A percentile compares a stretch with the other conserved stretches of the same genome.
These are phyloP conservation scores for Aspergillus avenaceus DNA, from an alignment of 495 filamentous ascomycete species.

Conservation along the genomic window DNA sequence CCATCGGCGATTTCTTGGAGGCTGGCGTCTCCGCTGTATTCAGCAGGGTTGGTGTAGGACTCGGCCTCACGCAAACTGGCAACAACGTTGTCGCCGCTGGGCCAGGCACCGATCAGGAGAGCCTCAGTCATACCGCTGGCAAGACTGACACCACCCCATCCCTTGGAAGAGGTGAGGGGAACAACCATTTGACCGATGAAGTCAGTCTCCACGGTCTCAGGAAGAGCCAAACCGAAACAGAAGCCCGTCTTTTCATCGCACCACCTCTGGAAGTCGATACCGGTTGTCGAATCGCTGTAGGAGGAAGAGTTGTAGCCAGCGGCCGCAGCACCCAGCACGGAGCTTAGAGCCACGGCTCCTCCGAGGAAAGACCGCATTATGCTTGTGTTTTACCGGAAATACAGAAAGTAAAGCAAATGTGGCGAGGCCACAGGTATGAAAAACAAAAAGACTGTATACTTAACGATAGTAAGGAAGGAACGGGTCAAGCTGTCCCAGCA, in stretches of 20 bases:
- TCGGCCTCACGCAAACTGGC: constrained; percentile 28
- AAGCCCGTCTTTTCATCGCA: constrained; percentile 23
- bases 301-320: constrained; percentile 13
- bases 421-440: neutral
- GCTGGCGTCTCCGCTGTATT: constrained; percentile 16
- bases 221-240: constrained; percentile 34
- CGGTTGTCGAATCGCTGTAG: constrained; percentile 33
- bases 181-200: constrained; percentile 36
- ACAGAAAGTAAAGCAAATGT: neutral
- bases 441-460: neutral
- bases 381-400: neutral
- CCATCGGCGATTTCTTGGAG: constrained; percentile 27
- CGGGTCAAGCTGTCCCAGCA: constrained; percentile 12
- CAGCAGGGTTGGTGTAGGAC: constrained; percentile 18
- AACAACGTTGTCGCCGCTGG: constrained; percentile 27
- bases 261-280: constrained; percentile 33
- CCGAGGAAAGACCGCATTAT: constrained; percentile 13
- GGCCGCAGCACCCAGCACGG: constrained; percentile 8
- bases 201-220: constrained; percentile 24
- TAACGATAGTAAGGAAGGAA: constrained; percentile 3
- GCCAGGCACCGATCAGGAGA: constrained; percentile 35
- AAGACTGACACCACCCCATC: constrained; percentile 29
- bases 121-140: constrained; percentile 30
- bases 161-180: constrained; percentile 14
- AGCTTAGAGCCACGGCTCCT: constrained; percentile 11